Evolutionary conservation across 2,329 filamentous ascomycete species (phyloP).

Genomic region (Juglanconis juglandina): DNA sequence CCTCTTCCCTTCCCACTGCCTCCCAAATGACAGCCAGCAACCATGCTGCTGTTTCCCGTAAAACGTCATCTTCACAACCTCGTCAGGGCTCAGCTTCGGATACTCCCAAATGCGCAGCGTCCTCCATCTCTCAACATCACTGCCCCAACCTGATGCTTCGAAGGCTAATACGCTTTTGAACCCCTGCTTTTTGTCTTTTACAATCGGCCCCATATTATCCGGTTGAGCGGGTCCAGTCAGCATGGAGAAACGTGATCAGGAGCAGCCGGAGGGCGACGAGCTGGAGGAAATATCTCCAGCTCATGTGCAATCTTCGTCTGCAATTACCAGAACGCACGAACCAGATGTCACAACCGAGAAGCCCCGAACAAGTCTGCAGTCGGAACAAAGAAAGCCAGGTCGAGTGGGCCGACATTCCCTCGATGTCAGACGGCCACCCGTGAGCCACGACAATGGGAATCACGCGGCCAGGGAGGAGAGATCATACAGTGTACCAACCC

Average conservation of each 20-base stretch:
- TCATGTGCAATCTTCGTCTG: background rate
- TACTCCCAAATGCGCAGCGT: too few species aligned
- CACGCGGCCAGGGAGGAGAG: background rate
- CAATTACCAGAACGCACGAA: background rate
- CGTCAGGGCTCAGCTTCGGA: too few species aligned
- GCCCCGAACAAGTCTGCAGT: conserved; percentile 5
- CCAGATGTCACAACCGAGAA: background rate
- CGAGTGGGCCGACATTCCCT: conserved; percentile 10
- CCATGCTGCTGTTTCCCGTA: too few species aligned
- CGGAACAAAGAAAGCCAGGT: background rate
- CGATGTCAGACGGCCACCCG: background rate
- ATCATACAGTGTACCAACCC: conserved; percentile 9
- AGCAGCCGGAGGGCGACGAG: background rate
- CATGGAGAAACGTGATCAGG: background rate
- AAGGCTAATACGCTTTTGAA: too few species aligned
- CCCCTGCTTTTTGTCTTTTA: too few species aligned
- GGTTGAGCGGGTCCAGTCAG: background rate
- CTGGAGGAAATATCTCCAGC: background rate
- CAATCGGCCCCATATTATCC: too few species aligned
- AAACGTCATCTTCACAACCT: too few species aligned
- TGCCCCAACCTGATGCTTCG: too few species aligned
- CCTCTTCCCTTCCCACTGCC: too few species aligned
- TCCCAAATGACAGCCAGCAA: too few species aligned
- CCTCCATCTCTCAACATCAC: too few species aligned
- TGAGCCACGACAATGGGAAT: background rate